A percentile compares a stretch with the other conserved stretches of the same genome.
phyloP scores from a whole-genome alignment of 2,329 filamentous ascomycete genomes.

The Pseudogymnoascus sp. region DNA sequence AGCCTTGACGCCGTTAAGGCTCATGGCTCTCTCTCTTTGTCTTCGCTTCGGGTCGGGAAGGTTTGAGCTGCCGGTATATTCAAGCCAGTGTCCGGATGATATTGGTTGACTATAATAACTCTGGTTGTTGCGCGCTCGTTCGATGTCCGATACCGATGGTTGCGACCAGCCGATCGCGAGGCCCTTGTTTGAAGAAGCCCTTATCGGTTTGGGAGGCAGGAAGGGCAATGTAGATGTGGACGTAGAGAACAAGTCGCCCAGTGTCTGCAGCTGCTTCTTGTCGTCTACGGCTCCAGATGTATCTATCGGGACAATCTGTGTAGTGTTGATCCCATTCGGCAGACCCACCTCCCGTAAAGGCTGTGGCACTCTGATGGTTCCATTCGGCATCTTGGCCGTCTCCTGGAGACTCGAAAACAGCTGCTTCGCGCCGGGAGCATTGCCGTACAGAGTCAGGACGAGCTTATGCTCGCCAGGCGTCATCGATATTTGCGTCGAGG shows the following conservation, averaged over 20 bases:
- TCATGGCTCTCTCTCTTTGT: conserved; percentile 65
- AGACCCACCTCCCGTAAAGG: conserved; percentile 57
- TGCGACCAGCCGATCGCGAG: conserved; percentile 41
- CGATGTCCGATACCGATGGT: conserved; percentile 24
- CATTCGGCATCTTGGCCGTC: conserved; percentile 31
- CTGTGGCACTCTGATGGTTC: conserved; percentile 25
- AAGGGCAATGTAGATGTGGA: conserved; percentile 57
- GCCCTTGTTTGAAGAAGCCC: conserved; percentile 55
- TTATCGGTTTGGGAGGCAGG: conserved; percentile 64
- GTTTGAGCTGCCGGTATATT: conserved; percentile 56
- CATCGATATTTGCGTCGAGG: conserved; percentile 27
- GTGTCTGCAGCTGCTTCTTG: conserved; percentile 50
- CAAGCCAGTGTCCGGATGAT: conserved; percentile 60
- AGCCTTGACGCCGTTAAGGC: conserved; percentile 52
- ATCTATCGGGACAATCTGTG: conserved; percentile 52
- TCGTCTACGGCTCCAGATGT: conserved; percentile 34
- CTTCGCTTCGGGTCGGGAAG: conserved; percentile 50
- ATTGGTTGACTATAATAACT: conserved; percentile 60
- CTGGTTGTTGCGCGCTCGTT: conserved; percentile 33
- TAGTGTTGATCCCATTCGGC: conserved; percentile 66
- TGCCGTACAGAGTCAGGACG: conserved; percentile 70
- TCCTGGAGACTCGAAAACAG: conserved; percentile 79
- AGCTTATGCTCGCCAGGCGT: conserved; percentile 41
- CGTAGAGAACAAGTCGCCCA: conserved; percentile 68
- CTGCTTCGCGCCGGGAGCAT: conserved; percentile 64